Base-by-base conservation (phyloP, 176 grass and related monocot species). In the Elaeis guineensis region DNA sequence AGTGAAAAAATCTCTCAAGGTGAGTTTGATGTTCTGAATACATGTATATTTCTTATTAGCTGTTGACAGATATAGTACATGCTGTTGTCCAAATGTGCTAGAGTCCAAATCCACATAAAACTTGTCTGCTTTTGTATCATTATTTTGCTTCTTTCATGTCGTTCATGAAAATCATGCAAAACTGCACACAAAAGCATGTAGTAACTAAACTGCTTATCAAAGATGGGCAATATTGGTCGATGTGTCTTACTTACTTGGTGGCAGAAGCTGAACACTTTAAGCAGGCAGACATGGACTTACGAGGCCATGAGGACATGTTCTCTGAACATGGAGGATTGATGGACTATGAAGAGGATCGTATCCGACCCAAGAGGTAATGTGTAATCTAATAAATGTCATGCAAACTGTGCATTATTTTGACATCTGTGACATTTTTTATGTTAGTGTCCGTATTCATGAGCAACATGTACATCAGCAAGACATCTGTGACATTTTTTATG, bases 331-430 rank as follows among this genome's bases (percentile, higher is more conserved):
- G 81, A 80, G 94, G 83, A 83, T 77, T 99, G 69, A 93, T 99
- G 88, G 94, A 99, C 72, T 88, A 83, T 81, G 94, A 99, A 83
- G 94, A 99, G 69, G 94, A 99, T 72, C 94, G 94, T 51, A 39
- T 86, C 64, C 88, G 94, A 54, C 69, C 94, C 59, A 99, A 99
- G 78, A 99, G 94, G 94, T 99, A 83, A 66, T 21, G 23, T 23
- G 44, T 56, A 44, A 44, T 12, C 14, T 44, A 44, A 44, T 39
- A 39, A 12, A 39, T 44, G 35, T 69, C 61, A 54, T 50, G 14
- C 19, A 39, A 17, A 58, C 5, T 16, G 11, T 6, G 19, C 19
- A n/a, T 28, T 8, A 19, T 21, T 52, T 51, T 28, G 14, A 21
- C 19, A 7, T 35, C 17, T 63, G 25, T 20, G 23, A 48, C 51